Base-by-base conservation (phyloP, 1,139 yeast genomes). In the Sugiyamaella paludigena region DNA sequence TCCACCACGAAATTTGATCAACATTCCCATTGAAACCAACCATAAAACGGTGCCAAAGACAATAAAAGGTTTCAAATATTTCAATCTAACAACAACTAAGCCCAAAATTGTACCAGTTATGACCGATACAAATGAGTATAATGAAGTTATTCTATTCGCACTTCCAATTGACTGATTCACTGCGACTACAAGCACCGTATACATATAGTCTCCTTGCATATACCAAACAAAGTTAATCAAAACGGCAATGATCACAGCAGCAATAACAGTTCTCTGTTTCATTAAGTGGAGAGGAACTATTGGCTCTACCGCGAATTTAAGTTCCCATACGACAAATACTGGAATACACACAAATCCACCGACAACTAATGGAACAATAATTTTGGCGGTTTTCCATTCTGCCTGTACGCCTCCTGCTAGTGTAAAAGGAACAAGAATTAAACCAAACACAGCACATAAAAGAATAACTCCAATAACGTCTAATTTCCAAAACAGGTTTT, bases 171-270 rank as follows among this genome's bases (percentile, higher is more conserved):
- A 70, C 55, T 81, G 79, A 60, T 80, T 71, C 64, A 83, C 78
- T 2, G 84, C 83, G 35, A 83, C 86, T 43, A 79, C 60, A 53
- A 84, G 70, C 15, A 83, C 82, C 0, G 88, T 76, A 64, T 80
- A 83, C 68, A 84, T 66, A 63, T 73, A 84, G 58, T 80, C 87
- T 54, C 81, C 80, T 45, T 84, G 87, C 84, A 83, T 79, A 67
- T 78, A 77, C 78, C 79, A 83, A 45, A 80, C 69, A 63, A 81
- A 76, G 67, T 81, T 74, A 56, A 80, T 74, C 51, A 79, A 68
- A 50, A 80, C 64, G 27, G 78, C 85, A 55, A 83, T 73, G 37
- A 64, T 59, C 43, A 78, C 52, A 57, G 87, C 83, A 55, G 87
- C 77, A 76, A 84, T 80, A 28, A 84, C 81, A 55, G 86, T 86